Evolutionary conservation across 2,329 filamentous ascomycete species (phyloP).

Genomic region (Emmonsia crescens): DNA sequence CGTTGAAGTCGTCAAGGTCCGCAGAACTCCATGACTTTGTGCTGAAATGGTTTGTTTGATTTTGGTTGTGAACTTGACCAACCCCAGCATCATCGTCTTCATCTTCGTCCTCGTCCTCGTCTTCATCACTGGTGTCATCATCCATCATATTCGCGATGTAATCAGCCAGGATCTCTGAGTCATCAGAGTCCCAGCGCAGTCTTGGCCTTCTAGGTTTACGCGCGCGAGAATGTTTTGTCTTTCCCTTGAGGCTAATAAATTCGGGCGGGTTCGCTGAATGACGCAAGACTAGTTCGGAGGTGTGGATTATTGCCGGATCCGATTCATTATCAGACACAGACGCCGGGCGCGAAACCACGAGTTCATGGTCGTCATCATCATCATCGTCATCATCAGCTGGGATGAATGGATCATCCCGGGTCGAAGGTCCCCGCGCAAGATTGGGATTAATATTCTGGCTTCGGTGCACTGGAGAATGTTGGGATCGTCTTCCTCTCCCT

Average conservation of each 20-base stretch:
- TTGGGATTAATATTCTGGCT: not conserved
- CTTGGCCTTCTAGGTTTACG: not conserved
- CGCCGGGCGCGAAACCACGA: not conserved
- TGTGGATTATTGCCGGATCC: not conserved
- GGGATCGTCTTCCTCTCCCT: conserved; percentile 20
- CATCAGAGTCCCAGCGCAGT: conserved; percentile 1
- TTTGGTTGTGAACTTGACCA: conserved; percentile 15
- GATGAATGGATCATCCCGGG: not conserved
- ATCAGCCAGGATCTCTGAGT: conserved; percentile 44
- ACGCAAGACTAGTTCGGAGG: not conserved
- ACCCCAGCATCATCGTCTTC: conserved; percentile 34
- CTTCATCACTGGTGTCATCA: conserved; percentile 14
- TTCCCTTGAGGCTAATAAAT: not conserved
- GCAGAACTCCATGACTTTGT: conserved; percentile 31
- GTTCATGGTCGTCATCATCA: not conserved
- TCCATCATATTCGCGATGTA: conserved; percentile 46
- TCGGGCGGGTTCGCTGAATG: not conserved
- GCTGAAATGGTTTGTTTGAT: not conserved
- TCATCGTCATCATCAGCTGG: not conserved
- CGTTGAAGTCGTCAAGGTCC: conserved; percentile 38
- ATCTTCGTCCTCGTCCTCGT: not conserved
- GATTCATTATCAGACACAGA: not conserved
- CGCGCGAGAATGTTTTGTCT: not conserved
- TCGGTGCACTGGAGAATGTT: not conserved
- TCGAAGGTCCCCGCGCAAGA: not conserved